These are phyloP conservation scores for Ambrosiella beaveri DNA, from an alignment of 2,329 filamentous ascomycete genomes.

Conservation along the genomic window DNA sequence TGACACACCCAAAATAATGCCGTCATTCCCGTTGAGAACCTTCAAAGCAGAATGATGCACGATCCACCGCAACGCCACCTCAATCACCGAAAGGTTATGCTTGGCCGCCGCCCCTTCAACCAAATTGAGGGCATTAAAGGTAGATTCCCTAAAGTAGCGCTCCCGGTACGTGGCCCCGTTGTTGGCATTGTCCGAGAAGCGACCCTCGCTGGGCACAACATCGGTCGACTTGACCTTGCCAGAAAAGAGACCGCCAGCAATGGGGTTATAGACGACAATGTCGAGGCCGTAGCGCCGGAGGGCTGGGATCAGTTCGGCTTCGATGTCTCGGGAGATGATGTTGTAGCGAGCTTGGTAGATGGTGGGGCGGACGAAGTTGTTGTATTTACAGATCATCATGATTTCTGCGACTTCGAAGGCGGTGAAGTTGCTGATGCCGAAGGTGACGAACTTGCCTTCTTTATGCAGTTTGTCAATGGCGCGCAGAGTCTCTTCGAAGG, in stretches of 20 bases:
- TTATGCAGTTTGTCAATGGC: conserved; percentile 69
- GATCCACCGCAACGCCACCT: conserved; percentile 57
- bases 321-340: conserved; percentile 57
- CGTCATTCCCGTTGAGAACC: conserved; percentile 36
- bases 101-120: conserved; percentile 52
- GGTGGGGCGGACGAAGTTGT: conserved; percentile 66
- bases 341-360: conserved; percentile 87
- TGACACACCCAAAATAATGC: conserved; percentile 42
- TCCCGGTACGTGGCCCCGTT: conserved; percentile 42
- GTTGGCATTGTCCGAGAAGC: conserved; percentile 45
- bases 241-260: conserved; percentile 64
- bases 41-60: conserved; percentile 50
- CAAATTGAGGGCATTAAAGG: conserved; percentile 44
- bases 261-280: conserved; percentile 66
- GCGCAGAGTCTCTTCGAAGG: conserved; percentile 64
- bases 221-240: conserved; percentile 61
- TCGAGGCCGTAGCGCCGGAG: conserved; percentile 63
- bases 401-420: conserved; percentile 80
- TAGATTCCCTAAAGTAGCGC: conserved; percentile 54
- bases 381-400: conserved; percentile 59
- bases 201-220: conserved; percentile 43
- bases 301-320: conserved; percentile 55
- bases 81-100: conserved; percentile 50
- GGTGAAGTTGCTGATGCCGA: conserved; percentile 73
- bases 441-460: conserved; percentile 63